Base-by-base conservation (phyloP, 805 yeast species). In the Clavispora fructus region DNA sequence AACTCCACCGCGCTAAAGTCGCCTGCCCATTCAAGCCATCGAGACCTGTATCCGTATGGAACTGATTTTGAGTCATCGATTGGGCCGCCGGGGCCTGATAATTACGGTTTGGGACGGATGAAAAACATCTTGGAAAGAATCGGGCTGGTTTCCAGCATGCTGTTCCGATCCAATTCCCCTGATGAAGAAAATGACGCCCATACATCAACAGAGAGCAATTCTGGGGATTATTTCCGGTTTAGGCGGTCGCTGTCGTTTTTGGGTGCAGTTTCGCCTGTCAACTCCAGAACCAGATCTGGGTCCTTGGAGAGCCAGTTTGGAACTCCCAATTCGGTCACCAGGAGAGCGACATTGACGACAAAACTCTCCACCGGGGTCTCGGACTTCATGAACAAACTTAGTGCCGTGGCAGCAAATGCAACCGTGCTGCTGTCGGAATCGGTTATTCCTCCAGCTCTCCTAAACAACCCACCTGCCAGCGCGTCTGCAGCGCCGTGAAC, bases 361-460 rank as follows among this genome's bases (percentile, higher is more conserved):
- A 71, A 69, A 52, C 56, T 71, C 38, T 59, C 71, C n/a, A 59
- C 51, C n/a, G 75, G 76, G 1, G 68, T 71, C 8, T 50, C 66
- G 13, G 75, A 71, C 46, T 65, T 71, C 38, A 71, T 71, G 73
- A 69, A 68, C 13, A 71, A 68, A 47, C 57, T 70, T 23, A 69
- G 68, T 49, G 51, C 58, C 6, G 54, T 61, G 6, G 53, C 56
- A 5, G 46, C 48, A 13, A 39, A 47, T 9, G 29, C 28, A 40
- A 16, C 32, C 13, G 43, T 16, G 23, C 29, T 13, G 31, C 38
- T 30, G 41, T 27, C 12, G 37, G 41, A 16, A 33, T 26, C 28
- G 25, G 37, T 16, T 12, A n/a, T 33, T 17, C 37, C 37, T 10
- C 37, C 12, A 23, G 37, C 25, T 33, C 37, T 16, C 7, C 23